Conservation (phyloP, 2,329 filamentous ascomycete species). For the Coniochaeta ligniaria region DNA sequence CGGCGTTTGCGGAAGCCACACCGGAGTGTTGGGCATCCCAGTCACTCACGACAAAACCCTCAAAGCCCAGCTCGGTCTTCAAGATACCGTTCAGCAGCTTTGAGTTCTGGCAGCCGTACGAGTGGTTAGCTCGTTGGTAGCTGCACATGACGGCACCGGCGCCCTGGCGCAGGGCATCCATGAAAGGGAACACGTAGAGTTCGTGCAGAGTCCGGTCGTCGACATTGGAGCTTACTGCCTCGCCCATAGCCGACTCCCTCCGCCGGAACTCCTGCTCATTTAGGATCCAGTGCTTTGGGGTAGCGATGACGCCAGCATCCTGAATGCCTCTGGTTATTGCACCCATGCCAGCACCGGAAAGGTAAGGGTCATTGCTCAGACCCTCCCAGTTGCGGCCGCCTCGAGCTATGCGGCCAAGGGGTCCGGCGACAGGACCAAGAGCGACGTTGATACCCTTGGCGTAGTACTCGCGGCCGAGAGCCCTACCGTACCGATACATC, state of each 20-base stretch:
- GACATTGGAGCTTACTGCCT: slow-evolving; percentile 53
- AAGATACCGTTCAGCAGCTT: slow-evolving; percentile 62
- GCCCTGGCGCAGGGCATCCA: slow-evolving; percentile 51
- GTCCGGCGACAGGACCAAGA: slow-evolving; percentile 50
- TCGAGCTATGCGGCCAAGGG: slow-evolving; percentile 54
- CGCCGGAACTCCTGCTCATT: slow-evolving; percentile 53
- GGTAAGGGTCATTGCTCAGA: slow-evolving; percentile 24
- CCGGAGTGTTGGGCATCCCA: slow-evolving; percentile 61
- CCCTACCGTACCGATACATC: slow-evolving; percentile 57
- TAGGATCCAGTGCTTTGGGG: slow-evolving; percentile 56
- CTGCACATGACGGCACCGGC: slow-evolving; percentile 58
- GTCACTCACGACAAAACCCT: slow-evolving; percentile 62
- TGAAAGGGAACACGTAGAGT: slow-evolving; percentile 60
- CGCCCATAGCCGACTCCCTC: slow-evolving; percentile 28
- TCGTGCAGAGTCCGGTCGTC: slow-evolving; percentile 61
- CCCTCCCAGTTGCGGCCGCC: slow-evolving; percentile 58
- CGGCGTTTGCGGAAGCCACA: slow-evolving; percentile 45
- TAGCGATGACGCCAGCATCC: slow-evolving; percentile 62
- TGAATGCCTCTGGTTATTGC: slow-evolving; percentile 20
- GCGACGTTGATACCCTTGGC: slow-evolving; percentile 65
- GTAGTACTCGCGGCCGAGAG: slow-evolving; percentile 62
- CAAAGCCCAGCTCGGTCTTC: slow-evolving; percentile 56
- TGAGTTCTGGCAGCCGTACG: slow-evolving; percentile 68
- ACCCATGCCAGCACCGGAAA: slow-evolving; percentile 21
- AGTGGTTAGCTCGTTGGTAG: slow-evolving; percentile 66